phyloP scores from a whole-genome alignment of 2,329 filamentous ascomycete species.

The Chaetomium sp. region DNA sequence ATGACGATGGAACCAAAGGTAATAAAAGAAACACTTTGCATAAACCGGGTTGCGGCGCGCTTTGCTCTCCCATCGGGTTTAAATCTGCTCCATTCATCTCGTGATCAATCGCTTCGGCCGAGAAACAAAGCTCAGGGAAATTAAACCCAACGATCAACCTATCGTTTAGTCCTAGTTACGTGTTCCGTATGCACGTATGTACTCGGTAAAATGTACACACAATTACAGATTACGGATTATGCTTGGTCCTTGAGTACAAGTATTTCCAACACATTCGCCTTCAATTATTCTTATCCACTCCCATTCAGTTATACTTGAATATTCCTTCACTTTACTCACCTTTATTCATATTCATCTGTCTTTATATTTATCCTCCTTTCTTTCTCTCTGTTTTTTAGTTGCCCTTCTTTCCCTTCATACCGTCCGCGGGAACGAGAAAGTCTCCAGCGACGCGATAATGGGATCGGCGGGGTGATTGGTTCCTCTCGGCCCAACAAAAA shows the following conservation, averaged over 20 bases:
- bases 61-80: not conserved
- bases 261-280: not conserved
- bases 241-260: not conserved
- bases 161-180: not conserved
- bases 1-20: not conserved
- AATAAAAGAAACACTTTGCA: not conserved
- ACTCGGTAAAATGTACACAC: not conserved
- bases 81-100: not conserved
- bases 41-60: not conserved
- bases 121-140: not conserved
- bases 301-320: not conserved
- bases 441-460: conserved; percentile 18
- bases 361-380: too few species aligned
- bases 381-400: too few species aligned
- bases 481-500: conserved; percentile 12
- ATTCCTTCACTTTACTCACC: not conserved
- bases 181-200: too few species aligned
- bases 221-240: not conserved
- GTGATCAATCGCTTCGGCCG: not conserved
- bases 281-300: not conserved
- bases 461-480: conserved; percentile 22
- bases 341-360: not conserved
- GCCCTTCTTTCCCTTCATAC: not conserved
- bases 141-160: not conserved
- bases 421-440: conserved; percentile 11